Conservation (phyloP, 805 yeast species). For the Priceomyces medius region DNA sequence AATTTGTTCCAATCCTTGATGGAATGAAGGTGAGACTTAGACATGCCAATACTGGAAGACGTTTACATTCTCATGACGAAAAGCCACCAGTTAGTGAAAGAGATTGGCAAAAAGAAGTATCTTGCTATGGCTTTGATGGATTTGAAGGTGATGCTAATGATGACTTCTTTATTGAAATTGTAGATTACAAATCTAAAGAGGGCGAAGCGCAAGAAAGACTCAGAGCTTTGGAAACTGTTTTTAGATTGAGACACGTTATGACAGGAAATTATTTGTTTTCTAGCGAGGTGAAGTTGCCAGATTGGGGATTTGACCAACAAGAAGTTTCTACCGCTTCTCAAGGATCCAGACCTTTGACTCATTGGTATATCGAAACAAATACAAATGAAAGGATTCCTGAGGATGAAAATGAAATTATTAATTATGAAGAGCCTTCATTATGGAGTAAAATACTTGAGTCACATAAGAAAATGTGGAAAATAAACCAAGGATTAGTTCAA, state of each 20-base stretch:
- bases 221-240: conserved; percentile 65
- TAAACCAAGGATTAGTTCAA: conserved; percentile 66
- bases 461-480: conserved; percentile 74
- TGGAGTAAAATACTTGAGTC: conserved; percentile 62
- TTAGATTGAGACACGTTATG: conserved; percentile 77
- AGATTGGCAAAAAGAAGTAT: conserved; percentile 84
- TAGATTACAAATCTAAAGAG: conserved; percentile 47
- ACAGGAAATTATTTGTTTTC: conserved; percentile 76
- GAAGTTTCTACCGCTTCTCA: conserved; percentile 79
- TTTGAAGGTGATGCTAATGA: conserved; percentile 83
- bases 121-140: conserved; percentile 74
- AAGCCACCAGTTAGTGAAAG: conserved; percentile 72
- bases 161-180: conserved; percentile 76
- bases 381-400: conserved; percentile 47
- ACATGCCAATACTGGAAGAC: conserved; percentile 57
- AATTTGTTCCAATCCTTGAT: conserved; percentile 61
- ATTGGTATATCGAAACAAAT: conserved; percentile 77
- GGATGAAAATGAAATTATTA: conserved; percentile 23
- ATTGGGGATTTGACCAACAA: conserved; percentile 82
- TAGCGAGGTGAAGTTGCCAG: conserved; percentile 72
- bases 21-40: conserved; percentile 69
- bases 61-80: conserved; percentile 82
- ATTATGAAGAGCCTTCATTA: conserved; percentile 55
- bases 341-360: conserved; percentile 57
- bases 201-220: conserved; percentile 56